Evolutionary conservation across 768 basidiomycete species (phyloP), one percentile per base, ranked within the genome.

Genomic region (Jaapia argillacea): DNA sequence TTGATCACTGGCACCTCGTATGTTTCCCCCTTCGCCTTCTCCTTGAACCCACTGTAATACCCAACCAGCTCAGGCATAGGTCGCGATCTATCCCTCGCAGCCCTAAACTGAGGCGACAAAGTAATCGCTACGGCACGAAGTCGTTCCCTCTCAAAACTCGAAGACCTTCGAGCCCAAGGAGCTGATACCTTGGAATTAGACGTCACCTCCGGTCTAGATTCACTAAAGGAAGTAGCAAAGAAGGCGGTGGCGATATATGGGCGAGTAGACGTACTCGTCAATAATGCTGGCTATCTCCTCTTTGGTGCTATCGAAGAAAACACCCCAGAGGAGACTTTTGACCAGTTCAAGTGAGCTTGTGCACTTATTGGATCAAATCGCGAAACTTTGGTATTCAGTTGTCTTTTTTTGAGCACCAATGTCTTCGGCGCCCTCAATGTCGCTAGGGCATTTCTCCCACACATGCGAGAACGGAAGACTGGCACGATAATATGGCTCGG

Each of bases 91-190:
- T 10, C 16, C 7, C 51, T 45, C n/a, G 51, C 67, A 16, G 69
- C 64, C 1, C 66, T 77, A 20, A 59, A 61, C 24, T 67, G 78
- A 5, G 79, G 79, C 5, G 80, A 84, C 55, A 66, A 65, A 21
- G 80, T 81, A 27, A 72, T 82, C 40, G 79, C 79, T 1, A 77
- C 76, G 2, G 74, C 72, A 12, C 64, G 69, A 67, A 66, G 14
- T 45, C 66, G 0, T 60, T 64, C 20, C 70, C 66, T 39, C 62
- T 74, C 13, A 49, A 68, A 20, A 52, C 62, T 74, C 13, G 49
- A 68, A 20, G 53, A 62, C 40, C 28, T 33, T 10, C 10, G 10
- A 16, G 28, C 10, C 16, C 10, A 33, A 16, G 28, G 28, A 10
- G 28, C 28, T 10, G 10, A 33, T 33, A 16, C 64, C 2, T 44